Evolutionary conservation across 2,329 filamentous ascomycete species (phyloP), one percentile per base, ranked within the genome.

Genomic region (Mollisia scopiformis): DNA sequence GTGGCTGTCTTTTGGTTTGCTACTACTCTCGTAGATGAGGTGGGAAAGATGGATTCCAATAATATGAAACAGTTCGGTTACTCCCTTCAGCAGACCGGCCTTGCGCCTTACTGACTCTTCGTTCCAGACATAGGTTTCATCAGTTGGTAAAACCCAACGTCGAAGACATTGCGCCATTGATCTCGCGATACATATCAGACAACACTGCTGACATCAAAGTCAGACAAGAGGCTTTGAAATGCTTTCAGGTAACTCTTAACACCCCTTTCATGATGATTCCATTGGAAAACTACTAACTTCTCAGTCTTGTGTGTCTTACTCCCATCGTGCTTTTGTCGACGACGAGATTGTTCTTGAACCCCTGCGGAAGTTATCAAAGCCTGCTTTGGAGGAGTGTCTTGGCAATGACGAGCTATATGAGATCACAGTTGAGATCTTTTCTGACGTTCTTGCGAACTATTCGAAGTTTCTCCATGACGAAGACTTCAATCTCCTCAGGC

Each of bases 291-390:
- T 11, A 43, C 65, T 69, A 55, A 66, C 39, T 37, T 61, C 35
- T 13, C 57, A 90, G 88, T 83, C 88, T 4, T 94, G 90, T 90
- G 82, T 92, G 31, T 81, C 86, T 67, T 93, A 92, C 70, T 88
- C 87, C 5, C 89, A 92, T 68, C 83, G 85, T 33, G 80, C 84
- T 28, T 86, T 87, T 53, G 77, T 83, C 2, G 81, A 83, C 49
- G 82, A 84, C 33, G 82, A 82, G 16, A 79, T 83, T 16, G 79
- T 89, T 31, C 77, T 89, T 2, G 77, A 81, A 19, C 79, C 84
- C 19, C 79, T 93, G 14, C 84, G 84, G 31, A 79, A 81, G 1
- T 76, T 92, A 3, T 81, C 89, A 1, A 79, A 82, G 30, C 79
- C 83, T 3, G 82, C 86, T 23, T 82, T 92, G 25, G 75, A 82